Base-by-base conservation (phyloP, 1,284 basidiomycete species). In the Pseudozyma pruni region DNA sequence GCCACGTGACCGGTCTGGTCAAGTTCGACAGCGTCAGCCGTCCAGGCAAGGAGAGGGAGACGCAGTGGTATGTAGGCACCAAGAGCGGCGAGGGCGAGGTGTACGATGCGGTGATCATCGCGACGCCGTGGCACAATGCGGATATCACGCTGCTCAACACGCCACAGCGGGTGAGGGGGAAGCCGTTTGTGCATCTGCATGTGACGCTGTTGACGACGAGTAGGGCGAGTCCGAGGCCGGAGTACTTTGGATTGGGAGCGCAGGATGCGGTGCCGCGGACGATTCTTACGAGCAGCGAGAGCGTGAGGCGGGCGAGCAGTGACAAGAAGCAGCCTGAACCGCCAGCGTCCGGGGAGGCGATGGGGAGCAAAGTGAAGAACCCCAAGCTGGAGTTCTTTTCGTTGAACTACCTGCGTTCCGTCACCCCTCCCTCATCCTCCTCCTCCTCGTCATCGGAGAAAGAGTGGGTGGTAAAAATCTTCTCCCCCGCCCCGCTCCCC, bases 131-230 rank as follows among this genome's bases (percentile, higher is more conserved):
- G 77, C 76, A 78, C 43, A 63, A 66, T 20, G 51, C 78, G 16
- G 72, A 61, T 3, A 79, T 82, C 34, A 74, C 78, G 19, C 57
- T 82, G n/a, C 54, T 82, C 22, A 79, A 80, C 49, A 77, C 80
- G 7, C 50, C 64, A 4, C 46, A 85, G 17, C 84, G 85, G 41
- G 86, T 92, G 29, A 89, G 89, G 1, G 76, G 84, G 19, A 89
- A 90, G 69, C 87, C 88, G 13, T 97, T 95, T 78, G 87, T 94
- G 27, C 87, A 87, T 61, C 87, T 98, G 4, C 91, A 96, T 80
- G 93, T 96, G 46, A 96, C 95, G 8, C 86, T 95, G 16, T 85
- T 98, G 42, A 87, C 90, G 13, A 98, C 95, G 1, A 89, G 88
- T 4, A 85, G 89, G 1, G 83, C 87, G 3, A 83, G 83, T 4